phyloP scores from a whole-genome alignment of 75 land plant genomes.

The Sequoia sempervirens region DNA sequence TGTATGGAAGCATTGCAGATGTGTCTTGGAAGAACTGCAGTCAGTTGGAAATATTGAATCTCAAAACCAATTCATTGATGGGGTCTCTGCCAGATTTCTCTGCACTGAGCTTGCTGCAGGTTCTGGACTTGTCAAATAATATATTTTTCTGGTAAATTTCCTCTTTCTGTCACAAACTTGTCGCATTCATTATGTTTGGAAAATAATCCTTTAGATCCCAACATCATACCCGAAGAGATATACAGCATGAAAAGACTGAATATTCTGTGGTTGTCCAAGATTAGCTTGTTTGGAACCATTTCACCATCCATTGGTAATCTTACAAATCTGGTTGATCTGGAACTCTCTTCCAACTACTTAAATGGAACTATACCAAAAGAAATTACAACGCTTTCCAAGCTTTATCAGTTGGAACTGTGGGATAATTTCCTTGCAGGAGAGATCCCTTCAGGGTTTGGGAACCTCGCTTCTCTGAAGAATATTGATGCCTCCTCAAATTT shows the following conservation, averaged over 20 bases:
- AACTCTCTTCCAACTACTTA: conserved; percentile 43
- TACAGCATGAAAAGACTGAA: conserved; percentile 16
- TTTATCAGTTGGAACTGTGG: conserved; percentile 60
- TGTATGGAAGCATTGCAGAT: conserved; percentile 32
- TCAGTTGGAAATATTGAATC: conserved; percentile 29
- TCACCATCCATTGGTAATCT: conserved; percentile 45
- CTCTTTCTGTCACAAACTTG: conserved; percentile 31
- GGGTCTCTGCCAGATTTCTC: conserved; percentile 41
- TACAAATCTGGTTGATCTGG: conserved; percentile 28
- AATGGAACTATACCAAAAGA: conserved; percentile 56
- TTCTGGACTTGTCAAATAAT: conserved; percentile 38
- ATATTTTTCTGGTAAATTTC: conserved; percentile 47
- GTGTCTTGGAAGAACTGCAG: conserved; percentile 31
- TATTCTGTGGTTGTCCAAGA: conserved; percentile 37
- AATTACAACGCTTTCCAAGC: conserved; percentile 38
- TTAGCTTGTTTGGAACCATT: conserved; percentile 35
- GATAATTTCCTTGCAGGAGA: conserved; percentile 45
- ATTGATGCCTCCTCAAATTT: conserved; percentile 57
- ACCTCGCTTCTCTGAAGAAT: conserved; percentile 39
- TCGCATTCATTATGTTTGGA: conserved; percentile 23
- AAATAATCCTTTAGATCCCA: conserved; percentile 30
- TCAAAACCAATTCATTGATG: conserved; percentile 28
- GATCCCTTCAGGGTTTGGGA: conserved; percentile 55
- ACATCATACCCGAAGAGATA: conserved; percentile 32
- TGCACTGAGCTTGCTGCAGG: conserved; percentile 18